A percentile compares a stretch with the other conserved stretches of the same genome.
Conservation (phyloP, 169 alveolate genomes). For the Plasmodium berghei region DNA sequence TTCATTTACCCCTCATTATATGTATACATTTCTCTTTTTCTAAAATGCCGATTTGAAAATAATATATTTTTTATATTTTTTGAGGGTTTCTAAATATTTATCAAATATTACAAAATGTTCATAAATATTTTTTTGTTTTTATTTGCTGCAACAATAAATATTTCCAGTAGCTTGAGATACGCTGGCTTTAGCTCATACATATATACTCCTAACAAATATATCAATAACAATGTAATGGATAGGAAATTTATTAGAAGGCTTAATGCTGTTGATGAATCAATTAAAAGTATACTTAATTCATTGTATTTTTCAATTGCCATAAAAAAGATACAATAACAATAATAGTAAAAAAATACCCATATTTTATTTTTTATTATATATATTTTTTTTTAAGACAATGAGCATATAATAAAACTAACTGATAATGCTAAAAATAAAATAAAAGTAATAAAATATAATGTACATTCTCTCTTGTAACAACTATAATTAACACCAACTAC, state of each 20-base stretch:
- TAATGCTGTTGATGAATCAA: slow-evolving; percentile 45
- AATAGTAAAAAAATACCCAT: not conserved
- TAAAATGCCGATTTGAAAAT: slow-evolving; percentile 21
- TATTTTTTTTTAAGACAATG: slow-evolving; percentile 40
- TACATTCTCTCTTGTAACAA: not conserved
- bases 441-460: slow-evolving; percentile 22
- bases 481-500: too few relatives aligned
- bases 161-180: slow-evolving; percentile 9
- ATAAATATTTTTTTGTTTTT: slow-evolving; percentile 35
- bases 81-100: not conserved
- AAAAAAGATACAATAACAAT: not conserved
- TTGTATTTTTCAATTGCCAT: not conserved
- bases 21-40: slow-evolving; percentile 7
- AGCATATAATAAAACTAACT: slow-evolving; percentile 72
- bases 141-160: slow-evolving; percentile 7
- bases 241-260: slow-evolving; percentile 28
- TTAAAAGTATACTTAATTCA: slow-evolving; percentile 52
- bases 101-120: slow-evolving; percentile 27
- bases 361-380: not conserved
- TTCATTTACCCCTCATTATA: not conserved
- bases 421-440: slow-evolving; percentile 57
- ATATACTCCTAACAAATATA: slow-evolving; percentile 1
- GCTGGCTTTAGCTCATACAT: not conserved
- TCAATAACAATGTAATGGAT: not conserved
- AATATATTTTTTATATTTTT: not conserved